Evolutionary conservation across 768 basidiomycete species (phyloP).

Genomic region (Lentinula sp.): DNA sequence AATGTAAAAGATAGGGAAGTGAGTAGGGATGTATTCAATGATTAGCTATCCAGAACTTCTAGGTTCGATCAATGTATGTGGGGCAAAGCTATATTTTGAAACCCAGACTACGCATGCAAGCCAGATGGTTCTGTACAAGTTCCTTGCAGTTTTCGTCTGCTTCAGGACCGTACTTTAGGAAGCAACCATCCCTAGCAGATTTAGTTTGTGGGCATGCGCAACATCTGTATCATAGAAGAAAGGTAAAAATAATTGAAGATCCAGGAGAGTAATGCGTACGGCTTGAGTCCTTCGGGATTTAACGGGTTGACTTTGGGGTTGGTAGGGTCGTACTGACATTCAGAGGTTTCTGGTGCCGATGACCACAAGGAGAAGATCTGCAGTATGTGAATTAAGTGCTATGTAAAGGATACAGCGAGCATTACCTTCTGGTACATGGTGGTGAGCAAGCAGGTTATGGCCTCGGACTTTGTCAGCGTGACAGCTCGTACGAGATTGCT

Average conservation of each 20-base stretch:
- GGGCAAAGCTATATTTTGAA: slow-evolving; percentile 64
- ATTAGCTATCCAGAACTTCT: neutral
- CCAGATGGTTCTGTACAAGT: slow-evolving; percentile 71
- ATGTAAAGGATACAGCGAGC: neutral
- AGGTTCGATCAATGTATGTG: neutral
- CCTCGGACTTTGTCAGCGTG: neutral
- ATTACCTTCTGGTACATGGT: slow-evolving; percentile 3
- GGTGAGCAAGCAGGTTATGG: neutral
- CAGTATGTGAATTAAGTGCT: neutral
- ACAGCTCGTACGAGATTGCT: neutral
- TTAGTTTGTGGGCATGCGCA: slow-evolving; percentile 97
- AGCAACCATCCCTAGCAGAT: slow-evolving; percentile 89
- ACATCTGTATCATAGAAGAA: slow-evolving; percentile 49
- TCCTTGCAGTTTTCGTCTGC: slow-evolving; percentile 77
- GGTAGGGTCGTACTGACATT: slow-evolving; percentile 56
- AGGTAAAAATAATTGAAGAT: neutral
- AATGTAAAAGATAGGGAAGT: neutral
- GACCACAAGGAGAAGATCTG: slow-evolving; percentile 58
- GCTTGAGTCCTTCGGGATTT: slow-evolving; percentile 92
- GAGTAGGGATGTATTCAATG: neutral
- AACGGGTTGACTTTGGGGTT: slow-evolving; percentile 80
- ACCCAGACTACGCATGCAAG: slow-evolving; percentile 88
- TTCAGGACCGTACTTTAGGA: slow-evolving; percentile 62
- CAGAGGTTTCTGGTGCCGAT: slow-evolving; percentile 21
- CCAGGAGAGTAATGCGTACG: slow-evolving; percentile 46